Percentiles rank a stretch among this genome's conserved stretches.
Conservation (phyloP, 2,329 filamentous ascomycete genomes). For the Monilinia vaccinii-corymbosi region DNA sequence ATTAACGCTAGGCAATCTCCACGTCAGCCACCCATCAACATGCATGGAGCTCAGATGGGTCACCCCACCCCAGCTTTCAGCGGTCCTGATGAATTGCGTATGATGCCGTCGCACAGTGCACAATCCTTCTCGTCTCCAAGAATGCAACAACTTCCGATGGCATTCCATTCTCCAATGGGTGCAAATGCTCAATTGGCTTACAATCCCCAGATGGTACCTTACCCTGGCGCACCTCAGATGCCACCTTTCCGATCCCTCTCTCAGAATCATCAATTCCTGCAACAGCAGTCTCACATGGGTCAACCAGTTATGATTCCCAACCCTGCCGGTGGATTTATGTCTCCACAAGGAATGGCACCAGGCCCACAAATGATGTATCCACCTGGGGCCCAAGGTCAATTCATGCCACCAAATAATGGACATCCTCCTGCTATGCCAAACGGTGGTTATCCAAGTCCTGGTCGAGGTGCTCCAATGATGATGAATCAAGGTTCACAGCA, state of each 20-base stretch:
- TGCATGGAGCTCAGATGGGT: constrained; percentile 63
- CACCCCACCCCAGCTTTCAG: constrained; percentile 60
- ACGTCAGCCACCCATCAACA: constrained; percentile 68
- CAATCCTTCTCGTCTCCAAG: constrained; percentile 83
- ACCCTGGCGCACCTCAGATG: constrained; percentile 61
- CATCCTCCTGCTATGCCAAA: constrained; percentile 52
- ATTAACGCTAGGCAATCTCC: constrained; percentile 61
- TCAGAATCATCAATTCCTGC: constrained; percentile 63
- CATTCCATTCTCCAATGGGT: constrained; percentile 63
- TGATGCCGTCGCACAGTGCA: constrained; percentile 77
- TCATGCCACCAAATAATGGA: constrained; percentile 49
- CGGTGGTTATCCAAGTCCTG: constrained; percentile 82
- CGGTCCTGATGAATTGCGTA: constrained; percentile 69
- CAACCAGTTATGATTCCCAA: constrained; percentile 74
- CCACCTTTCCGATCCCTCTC: constrained; percentile 63
- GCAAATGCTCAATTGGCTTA: constrained; percentile 60
- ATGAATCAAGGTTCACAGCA: constrained; percentile 89
- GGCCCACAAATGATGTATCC: constrained; percentile 81
- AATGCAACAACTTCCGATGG: constrained; percentile 59
- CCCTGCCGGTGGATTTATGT: constrained; percentile 61
- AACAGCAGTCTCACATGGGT: constrained; percentile 63
- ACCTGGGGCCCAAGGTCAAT: constrained; percentile 52
- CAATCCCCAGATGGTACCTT: constrained; percentile 61
- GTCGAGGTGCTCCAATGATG: constrained; percentile 81
- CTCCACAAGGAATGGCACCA: constrained; percentile 61